Conservation (phyloP, 345 rosid genomes). For the Cardamine chenopodiifolia region DNA sequence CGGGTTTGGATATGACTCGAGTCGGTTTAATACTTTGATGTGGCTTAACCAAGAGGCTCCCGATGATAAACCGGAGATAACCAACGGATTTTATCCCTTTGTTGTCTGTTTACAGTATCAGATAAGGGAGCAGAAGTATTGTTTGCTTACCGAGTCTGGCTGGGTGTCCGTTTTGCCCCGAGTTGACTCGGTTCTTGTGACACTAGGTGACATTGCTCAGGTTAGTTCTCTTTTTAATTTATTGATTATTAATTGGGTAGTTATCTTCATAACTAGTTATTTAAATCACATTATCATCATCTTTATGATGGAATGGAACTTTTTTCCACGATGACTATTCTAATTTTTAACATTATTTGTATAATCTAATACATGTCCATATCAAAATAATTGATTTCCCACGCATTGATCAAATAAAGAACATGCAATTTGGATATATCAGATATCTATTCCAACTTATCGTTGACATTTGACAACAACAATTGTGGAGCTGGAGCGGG, state of each 20-base stretch:
- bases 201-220: conserved; percentile 76
- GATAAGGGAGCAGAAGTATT: conserved; percentile 51
- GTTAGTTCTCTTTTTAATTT: conserved; percentile 39
- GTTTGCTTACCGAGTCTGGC: conserved; percentile 60
- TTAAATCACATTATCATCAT: conserved; percentile 15
- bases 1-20: conserved; percentile 56
- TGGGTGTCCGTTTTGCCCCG: conserved; percentile 56
- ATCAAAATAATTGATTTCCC: no score
- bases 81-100: conserved; percentile 75
- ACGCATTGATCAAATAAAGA: no score
- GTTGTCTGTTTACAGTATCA: conserved; percentile 70
- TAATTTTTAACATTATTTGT: background rate
- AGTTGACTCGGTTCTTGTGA: conserved; percentile 67
- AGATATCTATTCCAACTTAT: background rate
- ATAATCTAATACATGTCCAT: conserved; percentile 2
- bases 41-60: conserved; percentile 49
- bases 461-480: conserved; percentile 26
- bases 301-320: background rate
- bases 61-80: conserved; percentile 40
- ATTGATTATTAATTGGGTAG: background rate
- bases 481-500: background rate
- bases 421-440: no score
- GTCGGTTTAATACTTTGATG: conserved; percentile 56
- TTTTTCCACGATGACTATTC: background rate
- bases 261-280: background rate